A percentile compares a stretch with the other conserved stretches of the same genome.
Conservation (phyloP, 75 land plant genomes). For the Sequoiadendron giganteum region DNA sequence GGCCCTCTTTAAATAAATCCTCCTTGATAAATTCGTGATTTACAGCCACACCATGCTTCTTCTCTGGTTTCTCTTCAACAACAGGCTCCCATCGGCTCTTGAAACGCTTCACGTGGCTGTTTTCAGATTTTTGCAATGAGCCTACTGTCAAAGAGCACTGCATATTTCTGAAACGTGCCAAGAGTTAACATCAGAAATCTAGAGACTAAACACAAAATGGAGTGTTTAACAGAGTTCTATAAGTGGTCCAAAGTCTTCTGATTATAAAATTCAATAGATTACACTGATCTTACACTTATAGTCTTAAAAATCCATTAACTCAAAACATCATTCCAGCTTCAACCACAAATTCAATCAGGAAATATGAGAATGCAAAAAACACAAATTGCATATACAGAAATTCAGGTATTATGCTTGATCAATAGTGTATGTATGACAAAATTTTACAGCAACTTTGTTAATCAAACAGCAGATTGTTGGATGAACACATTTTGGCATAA, state of each 20-base stretch:
- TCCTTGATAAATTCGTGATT: conserved; percentile 38
- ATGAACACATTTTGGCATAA: no score
- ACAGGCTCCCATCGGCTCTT: conserved; percentile 96
- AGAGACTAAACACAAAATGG: neutral
- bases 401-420: neutral
- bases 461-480: no score
- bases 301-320: neutral
- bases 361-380: neutral
- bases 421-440: no score
- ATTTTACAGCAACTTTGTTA: no score
- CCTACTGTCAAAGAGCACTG: neutral
- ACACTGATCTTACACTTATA: neutral
- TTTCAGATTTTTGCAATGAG: conserved; percentile 38
- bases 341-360: neutral
- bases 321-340: neutral
- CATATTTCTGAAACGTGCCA: conserved; percentile 2
- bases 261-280: neutral
- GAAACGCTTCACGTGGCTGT: conserved; percentile 59
- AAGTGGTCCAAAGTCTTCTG: neutral
- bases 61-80: conserved; percentile 50
- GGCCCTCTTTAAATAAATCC: conserved; percentile 26
- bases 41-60: conserved; percentile 21
- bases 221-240: neutral
- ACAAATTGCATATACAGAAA: neutral
- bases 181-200: neutral